phyloP scores from a whole-genome alignment of 2,329 filamentous ascomycete genomes.

The Mycocentrospora acerina region DNA sequence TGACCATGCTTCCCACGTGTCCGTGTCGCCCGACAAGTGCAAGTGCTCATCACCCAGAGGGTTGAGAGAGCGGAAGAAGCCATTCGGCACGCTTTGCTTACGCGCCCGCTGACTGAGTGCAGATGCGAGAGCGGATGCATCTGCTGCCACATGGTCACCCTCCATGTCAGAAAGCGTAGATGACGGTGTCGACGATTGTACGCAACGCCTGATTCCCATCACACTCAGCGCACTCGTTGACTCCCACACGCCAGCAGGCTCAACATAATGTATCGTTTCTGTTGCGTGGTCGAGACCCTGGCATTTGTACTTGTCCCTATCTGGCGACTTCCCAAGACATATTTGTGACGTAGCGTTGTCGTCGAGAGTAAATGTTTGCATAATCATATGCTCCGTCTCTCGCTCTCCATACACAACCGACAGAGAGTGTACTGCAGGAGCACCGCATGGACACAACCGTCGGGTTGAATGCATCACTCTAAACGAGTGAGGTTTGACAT shows the following conservation, averaged over 20 bases:
- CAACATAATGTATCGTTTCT: slow-evolving; percentile 56
- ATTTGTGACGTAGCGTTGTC: slow-evolving; percentile 56
- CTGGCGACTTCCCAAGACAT: slow-evolving; percentile 54
- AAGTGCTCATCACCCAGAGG: slow-evolving; percentile 6
- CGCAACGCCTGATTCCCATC: slow-evolving; percentile 61
- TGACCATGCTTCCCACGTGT: slow-evolving; percentile 58
- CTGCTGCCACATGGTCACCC: slow-evolving; percentile 13
- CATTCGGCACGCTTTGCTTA: slow-evolving; percentile 14
- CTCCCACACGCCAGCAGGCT: slow-evolving; percentile 68
- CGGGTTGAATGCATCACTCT: slow-evolving; percentile 60
- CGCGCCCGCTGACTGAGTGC: slow-evolving; percentile 33
- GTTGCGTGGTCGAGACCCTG: slow-evolving; percentile 45
- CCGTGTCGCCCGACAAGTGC: slow-evolving; percentile 20
- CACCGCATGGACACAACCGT: slow-evolving; percentile 55
- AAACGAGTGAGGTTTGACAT: slow-evolving; percentile 61
- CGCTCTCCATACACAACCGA: slow-evolving; percentile 64
- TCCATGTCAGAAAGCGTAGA: slow-evolving; percentile 31
- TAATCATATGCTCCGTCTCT: slow-evolving; percentile 62
- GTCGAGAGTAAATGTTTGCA: slow-evolving; percentile 63
- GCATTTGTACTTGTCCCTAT: slow-evolving; percentile 33
- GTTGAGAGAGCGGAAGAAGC: slow-evolving; percentile 7
- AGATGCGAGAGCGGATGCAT: slow-evolving; percentile 17
- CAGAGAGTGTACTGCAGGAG: slow-evolving; percentile 61
- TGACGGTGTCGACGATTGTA: slow-evolving; percentile 28
- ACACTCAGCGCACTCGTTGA: slow-evolving; percentile 61